Base-by-base conservation (phyloP, 2,329 filamentous ascomycete genomes). In the Cercospora sp. region DNA sequence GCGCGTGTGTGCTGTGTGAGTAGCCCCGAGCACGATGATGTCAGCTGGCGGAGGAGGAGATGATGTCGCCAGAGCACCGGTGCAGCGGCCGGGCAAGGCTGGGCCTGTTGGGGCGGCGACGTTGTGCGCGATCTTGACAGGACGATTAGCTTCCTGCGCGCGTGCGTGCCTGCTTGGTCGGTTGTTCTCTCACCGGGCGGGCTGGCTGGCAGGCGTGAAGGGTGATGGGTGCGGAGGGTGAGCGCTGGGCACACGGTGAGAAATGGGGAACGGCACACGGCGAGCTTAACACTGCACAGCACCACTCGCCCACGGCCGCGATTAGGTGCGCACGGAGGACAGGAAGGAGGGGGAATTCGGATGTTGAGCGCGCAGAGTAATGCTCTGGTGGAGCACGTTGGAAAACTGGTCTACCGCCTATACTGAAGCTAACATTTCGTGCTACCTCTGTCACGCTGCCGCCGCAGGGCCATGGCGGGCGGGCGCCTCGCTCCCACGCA, bases 401-500 rank as follows among this genome's bases (percentile, higher is more conserved):
- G 59, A 53, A 62, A 40, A 55, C 43, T 8, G 49, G 58, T 37
- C 64, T 37, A 32, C 59, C 58, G 64, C 58, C 43, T 66, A 57
- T 61, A 57, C 26, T 37, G 64, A 61, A 61, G 64, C 64, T 61
- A 66, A 61, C 7, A 60, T 45, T 53, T 57, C 51, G 64, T 66
- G 64, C 64, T 5, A 40, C 40, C 60, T 45, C 32, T 63, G 40
- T 43, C 37, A 43, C 37, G 57, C 57, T 59, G n/a, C 57, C 57
- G 57, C 28, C 34, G 57, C 30, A 37, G 10, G 30, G 18, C 18
- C 37, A 21, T 60, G 57, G 37, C 37, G 6, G 34, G 16, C 7
- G 24, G 34, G 16, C 7, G 24, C 34, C 24, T 16, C 37, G 18
- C 26, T 28, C 59, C 59, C 59, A 61, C 58, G 32, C 18, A 18